Evolutionary conservation across 768 basidiomycete species (phyloP), one percentile per base, ranked within the genome.

Genomic region (Termitomyces sp.): DNA sequence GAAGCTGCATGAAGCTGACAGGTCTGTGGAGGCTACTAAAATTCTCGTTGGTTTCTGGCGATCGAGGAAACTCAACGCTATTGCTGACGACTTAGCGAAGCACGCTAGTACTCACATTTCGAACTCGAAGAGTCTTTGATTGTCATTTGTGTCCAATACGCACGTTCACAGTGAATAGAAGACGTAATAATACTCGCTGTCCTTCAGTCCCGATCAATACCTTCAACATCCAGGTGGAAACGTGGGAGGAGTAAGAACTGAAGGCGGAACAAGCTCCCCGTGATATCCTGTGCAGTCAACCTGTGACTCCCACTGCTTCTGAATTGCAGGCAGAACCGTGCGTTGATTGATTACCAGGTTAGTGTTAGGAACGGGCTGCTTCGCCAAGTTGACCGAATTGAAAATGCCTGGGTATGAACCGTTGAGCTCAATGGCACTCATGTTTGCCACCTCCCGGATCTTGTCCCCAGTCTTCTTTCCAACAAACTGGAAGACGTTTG

Each of bases 401-500:
- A 71, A 68, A 1, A 68, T 59, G 2, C 70, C 70, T 1, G 70
- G 64, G 46, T 71, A 71, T 5, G 67, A 68, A 0, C n/a, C 49
- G 35, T 69, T 69, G 23, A 69, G 58, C 43, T 62, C 49, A 3
- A 65, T 58, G 17, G 53, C 29, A 29, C 45, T 29, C 2, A 63
- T 47, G 19, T 60, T 47, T 0, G 55, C 31, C n/a, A n/a, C n/a
- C 4, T 61, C 59, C 38, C 63, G 60, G 3, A 65, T 77, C 46
- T 62, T 62, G 69, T 85, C 82, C 42, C 71, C 73, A 2, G 80
- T 80, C 8, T 65, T 58, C 47, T 76, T 58, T 6, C 79, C 82
- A 49, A 86, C 82, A 46, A 82, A 68, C 27, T 68, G 54, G 69
- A 80, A 83, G 56, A 85, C 83, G 62, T 85, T 84, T 56, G 69